phyloP scores from a whole-genome alignment of 208 protist genomes.

The Sergeia podlipaevii region DNA sequence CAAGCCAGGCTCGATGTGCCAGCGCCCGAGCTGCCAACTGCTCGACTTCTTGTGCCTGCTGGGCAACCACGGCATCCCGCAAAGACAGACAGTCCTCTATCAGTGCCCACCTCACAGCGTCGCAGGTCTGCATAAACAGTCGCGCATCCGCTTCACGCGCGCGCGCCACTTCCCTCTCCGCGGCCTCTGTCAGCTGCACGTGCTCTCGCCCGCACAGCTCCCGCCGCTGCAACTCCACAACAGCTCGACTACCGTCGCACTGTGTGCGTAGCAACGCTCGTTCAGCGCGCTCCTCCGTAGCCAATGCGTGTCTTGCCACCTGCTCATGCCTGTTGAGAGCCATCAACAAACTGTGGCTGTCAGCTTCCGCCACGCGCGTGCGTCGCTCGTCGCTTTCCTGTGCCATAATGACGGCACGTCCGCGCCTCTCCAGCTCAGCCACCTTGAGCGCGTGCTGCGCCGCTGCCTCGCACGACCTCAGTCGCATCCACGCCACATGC shows the following conservation, averaged over 20 bases:
- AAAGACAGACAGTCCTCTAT: not conserved
- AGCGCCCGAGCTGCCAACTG: not conserved
- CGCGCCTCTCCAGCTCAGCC: constrained; percentile 2
- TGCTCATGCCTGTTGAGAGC: constrained; percentile 37
- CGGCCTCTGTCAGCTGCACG: constrained; percentile 27
- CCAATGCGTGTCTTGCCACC: constrained; percentile 28
- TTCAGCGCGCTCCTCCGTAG: constrained; percentile 20
- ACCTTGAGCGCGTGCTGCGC: constrained; percentile 16
- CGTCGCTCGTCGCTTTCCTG: constrained; percentile 22
- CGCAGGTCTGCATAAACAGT: not conserved
- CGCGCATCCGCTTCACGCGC: constrained; percentile 5
- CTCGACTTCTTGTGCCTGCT: constrained; percentile 8
- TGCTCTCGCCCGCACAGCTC: constrained; percentile 22
- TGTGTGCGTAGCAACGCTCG: not conserved
- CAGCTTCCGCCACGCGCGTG: constrained; percentile 5
- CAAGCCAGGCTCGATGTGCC: constrained; percentile 11
- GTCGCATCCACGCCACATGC: constrained; percentile 16
- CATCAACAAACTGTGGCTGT: constrained; percentile 24
- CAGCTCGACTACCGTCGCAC: not conserved
- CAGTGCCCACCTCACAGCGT: constrained; percentile 3
- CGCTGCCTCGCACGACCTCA: constrained; percentile 17
- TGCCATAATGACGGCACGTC: constrained; percentile 16
- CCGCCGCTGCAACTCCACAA: constrained; percentile 13
- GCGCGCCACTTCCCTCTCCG: constrained; percentile 14
- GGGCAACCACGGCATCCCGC: constrained; percentile 6